Evolutionary conservation across 306 rosid genomes (phyloP), one percentile per base, ranked within the genome.

Genomic region (Canavalia ensiformis): DNA sequence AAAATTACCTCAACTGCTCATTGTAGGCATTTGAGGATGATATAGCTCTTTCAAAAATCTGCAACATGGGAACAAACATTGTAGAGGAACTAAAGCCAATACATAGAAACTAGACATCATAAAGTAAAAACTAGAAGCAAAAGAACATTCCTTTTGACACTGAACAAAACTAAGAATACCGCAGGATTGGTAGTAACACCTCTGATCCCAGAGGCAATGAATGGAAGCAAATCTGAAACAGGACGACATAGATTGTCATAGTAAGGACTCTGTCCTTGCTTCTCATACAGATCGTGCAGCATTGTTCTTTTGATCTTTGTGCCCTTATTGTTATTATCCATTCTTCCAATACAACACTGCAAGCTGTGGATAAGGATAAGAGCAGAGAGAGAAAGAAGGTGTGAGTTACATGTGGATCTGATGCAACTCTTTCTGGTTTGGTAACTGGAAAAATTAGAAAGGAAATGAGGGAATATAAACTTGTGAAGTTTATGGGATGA

Each of bases 131-230:
- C 2, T 13, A 39, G 37, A 58, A 4, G 39, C n/a, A 57, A 66
- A 76, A 79, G 18, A 34, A 31, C 0, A 46, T 2, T 46, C 12
- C 11, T 74, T 8, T 39, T 2, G 29, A 66, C 35, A 65, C 3
- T 47, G 33, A 65, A 68, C 30, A 30, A 41, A 63, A 72, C 8
- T 2, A 1, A 30, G 62, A 70, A 82, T 86, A 95, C 98, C 83
- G 95, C 94, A 7, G 99, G 97, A 78, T 95, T 93, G 87, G 93
- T 88, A 30, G 99, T 95, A 59, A 95, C 93, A 77, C 97, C 97
- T 82, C 95, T 80, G 73, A 95, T 90, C 41, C 99, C 99, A 18
- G 59, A 80, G 1, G 77, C 83, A 77, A 95, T 93, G 11, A 93
- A 88, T 33, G 99, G 97, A 89, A 91, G 88, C 86, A 93, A 86